Base-by-base conservation (phyloP, 345 rosid genomes). In the Brassica carinata region DNA sequence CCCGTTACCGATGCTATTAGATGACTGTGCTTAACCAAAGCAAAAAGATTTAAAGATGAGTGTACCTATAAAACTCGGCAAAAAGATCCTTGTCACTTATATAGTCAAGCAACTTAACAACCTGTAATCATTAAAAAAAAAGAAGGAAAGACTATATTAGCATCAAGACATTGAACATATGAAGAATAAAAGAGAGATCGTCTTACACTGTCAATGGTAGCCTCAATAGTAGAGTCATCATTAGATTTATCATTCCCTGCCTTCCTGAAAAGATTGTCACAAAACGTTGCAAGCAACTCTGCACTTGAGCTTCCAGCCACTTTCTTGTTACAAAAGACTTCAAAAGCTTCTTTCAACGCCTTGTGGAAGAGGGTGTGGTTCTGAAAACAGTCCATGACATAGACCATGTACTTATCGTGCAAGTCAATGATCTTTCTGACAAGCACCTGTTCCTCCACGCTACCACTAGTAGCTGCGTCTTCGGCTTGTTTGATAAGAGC, bases 401-500 rank as follows among this genome's bases (percentile, higher is more conserved):
- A 80, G 74, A 13, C 51, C 82, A 72, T 66, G 77, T 30, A 73
- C 6, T 66, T 79, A 66, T 91, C 90, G 74, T 90, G 93, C 76
- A 93, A 85, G 79, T 90, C 91, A 30, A 91, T 90, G 18, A 89
- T 75, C 78, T 88, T 90, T 84, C 90, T 83, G 69, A 90, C 79
- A 33, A 93, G 94, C 18, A 87, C 94, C 90, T 93, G 97, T 77
- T 95, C 98, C 79, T 85, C 91, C 57, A 40, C 61, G 48, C 68
- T 55, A 58, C 67, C 10, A 5, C 18, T 6, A 13, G 68, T 3
- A 13, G 88, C 96, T 81, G 96, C 89, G 51, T 93, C 99, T 77
- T 91, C 91, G n/a, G 97, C 97, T 72, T 90, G 98, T 76, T 90
- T 91, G 81, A 96, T 89, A 79, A 92, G 87, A 27, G 83, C 86